Base-by-base conservation (phyloP, 2,329 filamentous ascomycete species). In the Aspergillus brunneoviolaceus region DNA sequence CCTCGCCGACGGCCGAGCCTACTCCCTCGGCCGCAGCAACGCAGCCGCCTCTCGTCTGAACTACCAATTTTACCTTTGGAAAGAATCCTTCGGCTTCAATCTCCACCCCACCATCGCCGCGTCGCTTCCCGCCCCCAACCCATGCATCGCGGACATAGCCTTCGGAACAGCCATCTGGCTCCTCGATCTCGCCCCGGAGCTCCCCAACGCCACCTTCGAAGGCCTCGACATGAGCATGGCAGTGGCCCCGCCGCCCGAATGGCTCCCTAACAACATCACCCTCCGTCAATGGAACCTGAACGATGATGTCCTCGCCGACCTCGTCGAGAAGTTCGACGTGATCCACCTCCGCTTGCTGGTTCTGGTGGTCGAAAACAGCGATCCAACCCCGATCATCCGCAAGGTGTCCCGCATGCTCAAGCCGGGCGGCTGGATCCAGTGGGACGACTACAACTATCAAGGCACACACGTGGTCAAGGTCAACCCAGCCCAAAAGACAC, bases 301-400 rank as follows among this genome's bases (percentile, higher is more conserved):
- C 10, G 60, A 60, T 11, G 47, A 58, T 2, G 51, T 68, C 1
- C 68, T 65, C 0, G 19, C 49, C 7, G 52, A 63, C 2, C 57
- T 71, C 1, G 50, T 58, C 5, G 60, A 59, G 5, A 59, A 63
- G n/a, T 70, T 69, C 59, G 68, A 71, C 53, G 50, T 71, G 1
- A 64, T 71, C 2, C 67, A 70, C 21, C 45, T 70, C 3, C 63
- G 63, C 11, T 29, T 65, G 14, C 51, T 61, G 2, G 23, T 60
- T 29, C 55, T 57, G 3, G 51, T 55, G 9, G 45, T 60, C 3
- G 49, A 35, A 19, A 54, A 60, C 16, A 53, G 59, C 14, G 59
- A 60, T 12, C 55, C 59, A 2, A 16, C 11, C 3, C 51, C 55
- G 5, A 19, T 58, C 4, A 58, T 58, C 11, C 54, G 51, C 9